Conservation (phyloP, 2,329 filamentous ascomycete species). For the Neofusicoccum cordaticola region DNA sequence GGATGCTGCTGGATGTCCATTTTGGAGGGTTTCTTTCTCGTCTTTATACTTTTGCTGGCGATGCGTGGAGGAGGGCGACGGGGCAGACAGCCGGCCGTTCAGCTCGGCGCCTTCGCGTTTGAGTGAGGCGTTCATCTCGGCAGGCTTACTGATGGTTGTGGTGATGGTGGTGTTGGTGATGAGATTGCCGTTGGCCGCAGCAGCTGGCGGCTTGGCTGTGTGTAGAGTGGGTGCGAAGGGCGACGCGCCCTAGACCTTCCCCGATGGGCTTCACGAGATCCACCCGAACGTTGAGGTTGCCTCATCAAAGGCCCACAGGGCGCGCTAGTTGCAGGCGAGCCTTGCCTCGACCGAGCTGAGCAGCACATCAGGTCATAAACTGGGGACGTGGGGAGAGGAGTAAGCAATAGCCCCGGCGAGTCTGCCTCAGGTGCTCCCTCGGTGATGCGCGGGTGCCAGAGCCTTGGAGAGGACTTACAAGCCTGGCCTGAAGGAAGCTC, state of each 20-base stretch:
- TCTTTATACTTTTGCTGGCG: neutral
- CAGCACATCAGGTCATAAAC: neutral
- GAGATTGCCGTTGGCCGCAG: neutral
- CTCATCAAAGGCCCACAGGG: neutral
- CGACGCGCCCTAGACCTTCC: neutral
- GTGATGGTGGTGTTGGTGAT: neutral
- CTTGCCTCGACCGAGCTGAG: neutral
- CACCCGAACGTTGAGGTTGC: neutral
- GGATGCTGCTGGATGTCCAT: neutral
- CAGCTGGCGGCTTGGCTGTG: neutral
- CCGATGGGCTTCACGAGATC: neutral
- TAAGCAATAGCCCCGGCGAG: neutral
- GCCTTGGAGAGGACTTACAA: neutral
- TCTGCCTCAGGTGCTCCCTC: neutral
- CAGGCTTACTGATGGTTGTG: neutral
- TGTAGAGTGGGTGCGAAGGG: neutral
- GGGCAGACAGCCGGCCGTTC: no score
- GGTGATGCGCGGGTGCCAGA: neutral
- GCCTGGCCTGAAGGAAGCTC: neutral
- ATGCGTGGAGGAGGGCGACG: neutral
- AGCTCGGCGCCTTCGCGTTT: neutral
- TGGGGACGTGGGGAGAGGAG: neutral
- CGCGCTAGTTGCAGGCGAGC: neutral
- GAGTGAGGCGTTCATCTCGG: neutral
- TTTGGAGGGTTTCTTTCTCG: neutral